Base-by-base conservation (phyloP, 179 eudicot species). In the Silene noctiflora region DNA sequence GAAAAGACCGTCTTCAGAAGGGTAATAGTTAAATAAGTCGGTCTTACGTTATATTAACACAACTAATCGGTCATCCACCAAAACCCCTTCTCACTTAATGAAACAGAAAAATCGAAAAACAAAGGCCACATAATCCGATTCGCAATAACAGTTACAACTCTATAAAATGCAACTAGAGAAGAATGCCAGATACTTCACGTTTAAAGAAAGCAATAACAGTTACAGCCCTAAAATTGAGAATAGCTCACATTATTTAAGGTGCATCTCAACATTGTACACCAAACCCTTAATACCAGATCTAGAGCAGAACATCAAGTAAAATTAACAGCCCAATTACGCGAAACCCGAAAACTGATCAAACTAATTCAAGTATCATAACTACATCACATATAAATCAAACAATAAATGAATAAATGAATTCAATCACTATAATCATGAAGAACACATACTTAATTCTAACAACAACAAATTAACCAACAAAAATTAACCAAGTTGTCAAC, bases 211-310 rank as follows among this genome's bases (percentile, higher is more conserved):
- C 20, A 21, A 16, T 51, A 29, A 5, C 29, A 25, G 22, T 62
- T 74, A 31, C 70, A 74, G 12, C 42, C 63, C 46, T 24, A 42
- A 39, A 63, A 39, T 61, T 61, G 69, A 74, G n/a, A 20, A 6
- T 13, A 42, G 11, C 20, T 35, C 48, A 55, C 61, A 71, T 35
- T 35, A 73, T 69, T 81, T 68, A 67, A 81, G 65, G 75, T 48
- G 24, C 25, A 46, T 77, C 48, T 33, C 75, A 81, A 53, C 29
- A 56, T 67, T 25, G 73, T 70, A 42, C 78, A 55, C 19, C 72
- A 48, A 63, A 77, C 51, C 73, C 66, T 53, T 13, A 62, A 48
- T 73, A 73, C 55, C 64, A 81, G 84, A 81, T 81, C 84, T 81
- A 81, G 22, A 77, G 35, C 42, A 55, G 16, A 67, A 48, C 13